Evolutionary conservation across 73 alveolate species (phyloP).

Genomic region (Uronychia binucleata): DNA sequence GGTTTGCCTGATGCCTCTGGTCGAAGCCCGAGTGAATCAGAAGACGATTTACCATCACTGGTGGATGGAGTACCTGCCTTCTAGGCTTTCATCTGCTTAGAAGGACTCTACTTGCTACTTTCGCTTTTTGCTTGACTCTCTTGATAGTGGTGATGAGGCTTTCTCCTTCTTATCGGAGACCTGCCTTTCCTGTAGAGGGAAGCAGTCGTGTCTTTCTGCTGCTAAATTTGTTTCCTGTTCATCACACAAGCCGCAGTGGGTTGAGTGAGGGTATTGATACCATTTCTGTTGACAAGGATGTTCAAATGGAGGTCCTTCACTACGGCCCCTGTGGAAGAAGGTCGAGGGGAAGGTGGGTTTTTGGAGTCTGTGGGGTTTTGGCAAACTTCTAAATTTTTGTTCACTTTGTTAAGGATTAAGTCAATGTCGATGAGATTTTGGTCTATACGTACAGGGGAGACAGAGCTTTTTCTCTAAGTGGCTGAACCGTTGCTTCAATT

Average conservation of each 20-base stretch:
- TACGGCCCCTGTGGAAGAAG: not conserved
- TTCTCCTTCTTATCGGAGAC: not conserved
- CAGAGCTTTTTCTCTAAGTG: not conserved
- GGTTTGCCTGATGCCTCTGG: too few species aligned
- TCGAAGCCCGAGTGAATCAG: too few species aligned
- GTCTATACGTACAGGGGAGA: not conserved
- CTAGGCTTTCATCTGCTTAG: too few species aligned
- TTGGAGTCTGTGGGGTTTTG: too few species aligned
- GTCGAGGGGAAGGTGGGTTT: not conserved
- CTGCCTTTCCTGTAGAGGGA: not conserved
- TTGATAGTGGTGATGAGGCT: not conserved
- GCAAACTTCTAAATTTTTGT: not conserved
- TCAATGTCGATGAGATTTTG: not conserved
- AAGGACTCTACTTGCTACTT: too few species aligned
- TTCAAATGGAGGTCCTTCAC: not conserved
- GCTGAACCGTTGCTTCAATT: not conserved
- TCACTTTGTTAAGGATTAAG: not conserved
- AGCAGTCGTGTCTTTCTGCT: not conserved
- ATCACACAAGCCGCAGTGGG: not conserved
- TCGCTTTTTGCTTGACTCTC: not conserved
- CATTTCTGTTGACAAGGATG: not conserved
- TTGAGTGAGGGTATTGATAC: not conserved
- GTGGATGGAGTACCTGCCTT: too few species aligned
- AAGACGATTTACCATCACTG: too few species aligned
- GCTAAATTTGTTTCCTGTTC: not conserved